Conservation (phyloP, 1,284 basidiomycete genomes). For the Tilletiaria anomala region DNA sequence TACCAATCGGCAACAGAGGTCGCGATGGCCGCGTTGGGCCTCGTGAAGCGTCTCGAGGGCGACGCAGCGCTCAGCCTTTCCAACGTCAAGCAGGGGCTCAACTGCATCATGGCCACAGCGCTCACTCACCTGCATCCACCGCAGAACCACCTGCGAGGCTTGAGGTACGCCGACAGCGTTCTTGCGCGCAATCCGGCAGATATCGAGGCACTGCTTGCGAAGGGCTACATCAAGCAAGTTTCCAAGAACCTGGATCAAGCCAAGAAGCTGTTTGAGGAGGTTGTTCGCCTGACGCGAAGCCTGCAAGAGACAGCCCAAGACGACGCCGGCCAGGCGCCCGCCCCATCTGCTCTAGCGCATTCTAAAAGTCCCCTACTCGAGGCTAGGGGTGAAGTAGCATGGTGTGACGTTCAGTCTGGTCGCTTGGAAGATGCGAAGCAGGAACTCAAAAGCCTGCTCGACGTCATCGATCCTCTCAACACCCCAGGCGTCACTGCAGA, state of each 20-base stretch:
- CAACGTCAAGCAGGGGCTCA: conserved; percentile 56
- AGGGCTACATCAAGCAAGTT: conserved; percentile 58
- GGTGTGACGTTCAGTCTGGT: conserved; percentile 60
- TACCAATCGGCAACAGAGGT: conserved; percentile 43
- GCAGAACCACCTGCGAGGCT: conserved; percentile 69
- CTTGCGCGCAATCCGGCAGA: conserved; percentile 54
- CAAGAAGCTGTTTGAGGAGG: conserved; percentile 48
- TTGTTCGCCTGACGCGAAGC: too few species aligned
- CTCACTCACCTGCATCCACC: conserved; percentile 76
- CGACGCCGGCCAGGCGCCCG: conserved; percentile 5
- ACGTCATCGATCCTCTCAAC: conserved; percentile 44
- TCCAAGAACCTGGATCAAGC: conserved; percentile 60
- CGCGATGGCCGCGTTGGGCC: conserved; percentile 10
- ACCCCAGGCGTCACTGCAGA: conserved; percentile 44
- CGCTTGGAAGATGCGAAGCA: conserved; percentile 47
- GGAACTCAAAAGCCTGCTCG: conserved; percentile 51
- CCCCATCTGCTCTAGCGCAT: conserved; percentile 40
- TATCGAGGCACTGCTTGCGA: conserved; percentile 55
- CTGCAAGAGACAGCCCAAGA: not conserved
- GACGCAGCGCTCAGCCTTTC: conserved; percentile 56
- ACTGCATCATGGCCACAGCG: conserved; percentile 54
- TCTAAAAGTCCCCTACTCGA: conserved; percentile 54
- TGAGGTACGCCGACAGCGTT: conserved; percentile 57
- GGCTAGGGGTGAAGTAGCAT: conserved; percentile 67
- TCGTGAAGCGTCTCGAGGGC: conserved; percentile 4